Conservation (phyloP, 2,329 filamentous ascomycete genomes). For the Alternaria conjuncta region DNA sequence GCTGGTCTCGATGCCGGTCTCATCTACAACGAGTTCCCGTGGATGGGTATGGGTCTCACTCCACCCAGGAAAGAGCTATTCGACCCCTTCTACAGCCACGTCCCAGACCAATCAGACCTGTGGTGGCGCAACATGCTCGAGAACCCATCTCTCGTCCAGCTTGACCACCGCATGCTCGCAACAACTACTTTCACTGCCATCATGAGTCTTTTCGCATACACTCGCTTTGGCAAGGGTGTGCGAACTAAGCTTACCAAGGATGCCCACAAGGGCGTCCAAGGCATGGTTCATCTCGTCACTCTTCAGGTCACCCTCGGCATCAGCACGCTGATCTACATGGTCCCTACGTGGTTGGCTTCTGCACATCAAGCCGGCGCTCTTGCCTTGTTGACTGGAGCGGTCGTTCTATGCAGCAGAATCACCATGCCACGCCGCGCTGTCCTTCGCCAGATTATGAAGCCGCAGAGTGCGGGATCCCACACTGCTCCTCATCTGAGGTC, state of each 20-base stretch:
- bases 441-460: constrained; percentile 38
- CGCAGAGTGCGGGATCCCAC: constrained; percentile 19
- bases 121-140: constrained; percentile 98
- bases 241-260: constrained; percentile 62
- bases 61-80: constrained; percentile 85
- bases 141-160: constrained; percentile 93
- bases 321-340: constrained; percentile 89
- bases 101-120: constrained; percentile 78
- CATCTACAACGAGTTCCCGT: constrained; percentile 98
- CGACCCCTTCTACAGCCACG: constrained; percentile 82
- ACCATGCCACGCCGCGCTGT: constrained; percentile 43
- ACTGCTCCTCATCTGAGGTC: constrained; percentile 28
- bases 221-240: constrained; percentile 70
- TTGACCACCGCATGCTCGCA: constrained; percentile 92
- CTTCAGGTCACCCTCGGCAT: constrained; percentile 89
- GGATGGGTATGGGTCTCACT: constrained; percentile 84
- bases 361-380: constrained; percentile 92
- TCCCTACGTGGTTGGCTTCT: constrained; percentile 85
- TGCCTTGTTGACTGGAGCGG: constrained; percentile 79
- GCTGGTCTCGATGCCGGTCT: constrained; percentile 94
- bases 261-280: constrained; percentile 75
- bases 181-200: constrained; percentile 86
- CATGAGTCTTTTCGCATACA: constrained; percentile 80
- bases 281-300: constrained; percentile 81
- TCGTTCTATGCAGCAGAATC: constrained; percentile 73